Evolutionary conservation across 176 grass and related monocot genomes (phyloP).

Genomic region (Chrysopogon serrulatus): DNA sequence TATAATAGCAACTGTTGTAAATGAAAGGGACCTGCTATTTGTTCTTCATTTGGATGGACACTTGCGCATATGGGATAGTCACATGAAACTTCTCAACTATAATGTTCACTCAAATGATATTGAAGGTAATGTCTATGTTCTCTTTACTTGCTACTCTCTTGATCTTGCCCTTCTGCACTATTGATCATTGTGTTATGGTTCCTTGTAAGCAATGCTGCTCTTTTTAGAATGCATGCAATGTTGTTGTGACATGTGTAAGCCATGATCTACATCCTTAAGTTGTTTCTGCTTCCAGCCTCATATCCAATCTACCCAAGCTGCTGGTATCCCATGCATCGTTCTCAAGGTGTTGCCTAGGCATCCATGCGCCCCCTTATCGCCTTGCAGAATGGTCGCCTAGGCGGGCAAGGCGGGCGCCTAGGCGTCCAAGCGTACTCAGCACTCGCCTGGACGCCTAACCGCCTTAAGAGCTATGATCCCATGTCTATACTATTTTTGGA

Average conservation of each 20-base stretch:
- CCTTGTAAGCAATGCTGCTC: constrained; percentile 2
- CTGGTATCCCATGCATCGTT: not conserved
- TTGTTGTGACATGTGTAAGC: not conserved
- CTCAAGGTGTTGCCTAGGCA: too few species aligned
- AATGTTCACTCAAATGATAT: constrained; percentile 50
- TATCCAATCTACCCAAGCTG: constrained; percentile 8
- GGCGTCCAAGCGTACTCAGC: too few species aligned
- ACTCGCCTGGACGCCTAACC: too few species aligned
- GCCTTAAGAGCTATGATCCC: too few species aligned
- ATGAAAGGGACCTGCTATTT: constrained; percentile 73
- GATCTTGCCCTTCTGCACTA: not conserved
- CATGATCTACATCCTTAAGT: not conserved
- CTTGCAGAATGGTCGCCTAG: too few species aligned
- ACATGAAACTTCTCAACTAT: constrained; percentile 57
- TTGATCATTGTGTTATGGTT: not conserved
- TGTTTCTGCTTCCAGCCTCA: not conserved
- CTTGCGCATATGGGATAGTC: constrained; percentile 87
- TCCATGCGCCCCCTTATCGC: too few species aligned
- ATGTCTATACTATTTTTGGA: not conserved
- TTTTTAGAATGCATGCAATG: constrained; percentile 17
- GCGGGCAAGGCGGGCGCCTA: too few species aligned
- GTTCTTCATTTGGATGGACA: constrained; percentile 76
- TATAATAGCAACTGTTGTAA: constrained; percentile 57
- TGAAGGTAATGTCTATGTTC: constrained; percentile 52
- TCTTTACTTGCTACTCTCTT: constrained; percentile 25